Evolutionary conservation across 2,329 filamentous ascomycete species (phyloP).

Genomic region (Bipolaris gigantea): DNA sequence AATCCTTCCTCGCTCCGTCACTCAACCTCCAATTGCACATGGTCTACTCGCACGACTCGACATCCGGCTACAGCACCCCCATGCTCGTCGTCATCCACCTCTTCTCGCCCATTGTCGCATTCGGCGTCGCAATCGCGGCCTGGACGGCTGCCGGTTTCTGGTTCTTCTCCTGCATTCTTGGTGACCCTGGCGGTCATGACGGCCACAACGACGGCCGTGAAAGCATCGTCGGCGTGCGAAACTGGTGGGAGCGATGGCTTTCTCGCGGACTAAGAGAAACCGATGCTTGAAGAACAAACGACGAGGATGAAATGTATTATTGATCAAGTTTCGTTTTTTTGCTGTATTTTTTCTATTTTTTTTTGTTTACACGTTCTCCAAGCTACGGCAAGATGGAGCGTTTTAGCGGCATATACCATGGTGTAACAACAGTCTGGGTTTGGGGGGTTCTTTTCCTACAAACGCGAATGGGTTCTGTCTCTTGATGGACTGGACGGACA

Average conservation of each 20-base stretch:
- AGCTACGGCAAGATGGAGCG: constrained; percentile 14
- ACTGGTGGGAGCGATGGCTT: constrained; percentile 65
- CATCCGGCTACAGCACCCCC: constrained; percentile 44
- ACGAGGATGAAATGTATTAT: not conserved
- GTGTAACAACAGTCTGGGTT: constrained; percentile 14
- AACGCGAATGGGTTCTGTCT: not conserved
- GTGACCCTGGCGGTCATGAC: constrained; percentile 63
- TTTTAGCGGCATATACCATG: constrained; percentile 30
- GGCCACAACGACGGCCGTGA: constrained; percentile 63
- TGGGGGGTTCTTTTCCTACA: not conserved
- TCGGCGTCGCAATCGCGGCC: constrained; percentile 58
- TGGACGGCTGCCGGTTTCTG: constrained; percentile 65
- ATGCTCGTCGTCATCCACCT: constrained; percentile 58
- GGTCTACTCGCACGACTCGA: constrained; percentile 49
- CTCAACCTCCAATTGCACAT: constrained; percentile 55
- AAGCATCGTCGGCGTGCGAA: constrained; percentile 60
- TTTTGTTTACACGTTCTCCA: not conserved
- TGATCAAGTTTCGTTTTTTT: constrained; percentile 1
- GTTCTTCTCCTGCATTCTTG: constrained; percentile 63
- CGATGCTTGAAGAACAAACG: constrained; percentile 1
- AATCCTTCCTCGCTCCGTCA: constrained; percentile 56
- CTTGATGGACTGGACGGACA: not conserved
- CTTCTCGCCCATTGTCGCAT: constrained; percentile 59
- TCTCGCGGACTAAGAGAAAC: constrained; percentile 39
- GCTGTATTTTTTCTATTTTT: not conserved